Conservation (phyloP, 768 basidiomycete species). For the Lentinula guzmanii region DNA sequence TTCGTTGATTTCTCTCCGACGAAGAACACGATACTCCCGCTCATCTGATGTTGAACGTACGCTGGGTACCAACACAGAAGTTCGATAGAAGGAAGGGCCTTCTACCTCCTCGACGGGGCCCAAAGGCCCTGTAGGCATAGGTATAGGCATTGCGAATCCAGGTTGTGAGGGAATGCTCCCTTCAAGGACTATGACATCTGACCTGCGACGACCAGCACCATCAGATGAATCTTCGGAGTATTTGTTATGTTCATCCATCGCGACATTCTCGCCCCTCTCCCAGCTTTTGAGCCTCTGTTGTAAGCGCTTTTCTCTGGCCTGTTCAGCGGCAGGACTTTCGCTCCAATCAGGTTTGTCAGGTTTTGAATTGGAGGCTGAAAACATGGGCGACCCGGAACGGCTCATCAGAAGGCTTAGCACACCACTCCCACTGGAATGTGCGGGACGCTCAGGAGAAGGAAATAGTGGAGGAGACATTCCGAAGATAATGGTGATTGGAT, state of each 20-base stretch:
- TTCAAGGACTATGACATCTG: slow-evolving; percentile 49
- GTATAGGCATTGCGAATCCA: slow-evolving; percentile 18
- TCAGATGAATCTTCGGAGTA: slow-evolving; percentile 35
- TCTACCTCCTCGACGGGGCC: neutral
- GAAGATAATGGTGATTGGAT: slow-evolving; percentile 80
- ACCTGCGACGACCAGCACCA: slow-evolving; percentile 19
- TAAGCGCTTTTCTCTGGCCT: slow-evolving; percentile 66
- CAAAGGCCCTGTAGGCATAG: slow-evolving; percentile 15
- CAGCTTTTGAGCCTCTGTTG: slow-evolving; percentile 67
- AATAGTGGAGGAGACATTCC: slow-evolving; percentile 80
- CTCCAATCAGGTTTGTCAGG: slow-evolving; percentile 48
- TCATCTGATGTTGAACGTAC: slow-evolving; percentile 51
- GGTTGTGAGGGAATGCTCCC: slow-evolving; percentile 28
- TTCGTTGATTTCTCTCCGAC: slow-evolving; percentile 75
- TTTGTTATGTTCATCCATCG: slow-evolving; percentile 61
- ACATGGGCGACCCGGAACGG: slow-evolving; percentile 27
- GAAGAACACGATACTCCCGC: slow-evolving; percentile 45
- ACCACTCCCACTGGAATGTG: slow-evolving; percentile 22
- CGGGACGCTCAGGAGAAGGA: slow-evolving; percentile 28
- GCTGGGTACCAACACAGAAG: slow-evolving; percentile 63
- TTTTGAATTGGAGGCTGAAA: slow-evolving; percentile 25
- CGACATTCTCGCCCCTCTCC: slow-evolving; percentile 55
- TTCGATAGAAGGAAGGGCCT: slow-evolving; percentile 50
- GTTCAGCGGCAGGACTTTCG: slow-evolving; percentile 61
- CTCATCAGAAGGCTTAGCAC: slow-evolving; percentile 42